Evolutionary conservation across 257 asterid species (phyloP).

Genomic region (Scutellaria galericulata): DNA sequence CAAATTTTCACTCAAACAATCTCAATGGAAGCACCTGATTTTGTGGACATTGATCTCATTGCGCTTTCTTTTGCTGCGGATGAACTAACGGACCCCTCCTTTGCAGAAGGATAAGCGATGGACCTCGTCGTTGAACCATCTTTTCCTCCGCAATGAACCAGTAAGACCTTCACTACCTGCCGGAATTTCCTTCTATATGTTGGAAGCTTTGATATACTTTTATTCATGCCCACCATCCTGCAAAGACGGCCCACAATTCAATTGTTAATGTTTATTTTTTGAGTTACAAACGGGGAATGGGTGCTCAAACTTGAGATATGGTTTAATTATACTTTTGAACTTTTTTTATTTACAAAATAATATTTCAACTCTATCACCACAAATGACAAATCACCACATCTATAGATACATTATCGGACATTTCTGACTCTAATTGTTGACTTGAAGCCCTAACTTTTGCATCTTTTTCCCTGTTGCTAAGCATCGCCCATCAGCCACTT

Average conservation of each 20-base stretch:
- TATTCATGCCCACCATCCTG: slow-evolving; percentile 85
- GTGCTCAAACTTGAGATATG: too few relatives aligned
- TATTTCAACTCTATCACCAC: neutral
- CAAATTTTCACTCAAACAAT: slow-evolving; percentile 47
- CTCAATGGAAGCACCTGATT: slow-evolving; percentile 56
- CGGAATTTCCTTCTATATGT: slow-evolving; percentile 79
- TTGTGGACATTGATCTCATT: slow-evolving; percentile 43
- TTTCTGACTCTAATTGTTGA: too few relatives aligned
- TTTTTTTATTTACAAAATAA: too few relatives aligned
- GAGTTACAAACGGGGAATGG: too few relatives aligned
- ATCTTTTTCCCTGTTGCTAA: too few relatives aligned
- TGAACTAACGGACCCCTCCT: slow-evolving; percentile 50
- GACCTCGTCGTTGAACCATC: slow-evolving; percentile 46
- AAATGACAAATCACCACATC: too few relatives aligned
- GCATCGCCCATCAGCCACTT: too few relatives aligned
- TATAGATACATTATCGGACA: too few relatives aligned
- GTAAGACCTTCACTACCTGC: slow-evolving; percentile 73
- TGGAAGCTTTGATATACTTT: slow-evolving; percentile 73
- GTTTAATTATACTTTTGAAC: too few relatives aligned
- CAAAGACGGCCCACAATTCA: slow-evolving; percentile 26
- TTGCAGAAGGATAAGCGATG: slow-evolving; percentile 38
- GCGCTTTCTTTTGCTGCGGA: slow-evolving; percentile 44
- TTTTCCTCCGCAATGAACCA: slow-evolving; percentile 43
- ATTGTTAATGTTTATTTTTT: neutral
- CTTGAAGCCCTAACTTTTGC: too few relatives aligned